Percentiles rank a stretch among this genome's conserved stretches.
phyloP scores from a whole-genome alignment of 768 basidiomycete species.

The Fistulinella prunicolor region DNA sequence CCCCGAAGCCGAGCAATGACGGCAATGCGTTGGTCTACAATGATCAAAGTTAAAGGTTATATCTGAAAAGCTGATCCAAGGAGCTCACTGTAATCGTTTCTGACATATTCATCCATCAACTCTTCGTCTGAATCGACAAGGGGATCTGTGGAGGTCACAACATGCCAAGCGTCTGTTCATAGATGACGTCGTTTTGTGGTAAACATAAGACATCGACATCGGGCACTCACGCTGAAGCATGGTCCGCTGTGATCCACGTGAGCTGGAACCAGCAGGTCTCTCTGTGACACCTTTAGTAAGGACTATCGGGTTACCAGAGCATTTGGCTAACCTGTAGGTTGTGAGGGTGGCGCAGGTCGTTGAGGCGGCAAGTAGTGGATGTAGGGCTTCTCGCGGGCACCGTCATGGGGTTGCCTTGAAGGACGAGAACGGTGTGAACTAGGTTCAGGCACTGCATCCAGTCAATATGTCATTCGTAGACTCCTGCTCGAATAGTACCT shows the following conservation, averaged over 20 bases:
- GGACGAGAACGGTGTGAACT: slow-evolving; percentile 26
- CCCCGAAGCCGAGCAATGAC: slow-evolving; percentile 54
- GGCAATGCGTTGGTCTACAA: slow-evolving; percentile 47
- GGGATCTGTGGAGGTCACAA: slow-evolving; percentile 59
- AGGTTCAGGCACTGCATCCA: slow-evolving; percentile 21
- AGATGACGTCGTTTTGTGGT: background rate
- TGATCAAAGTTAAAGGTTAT: background rate
- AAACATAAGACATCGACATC: background rate
- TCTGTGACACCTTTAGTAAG: no score
- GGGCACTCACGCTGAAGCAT: slow-evolving; percentile 44
- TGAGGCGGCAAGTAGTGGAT: slow-evolving; percentile 34
- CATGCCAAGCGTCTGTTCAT: slow-evolving; percentile 68
- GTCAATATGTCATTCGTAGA: slow-evolving; percentile 10
- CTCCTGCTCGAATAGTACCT: slow-evolving; percentile 12
- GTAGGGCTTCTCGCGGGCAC: slow-evolving; percentile 31
- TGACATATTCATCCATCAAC: slow-evolving; percentile 56
- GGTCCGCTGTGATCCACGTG: slow-evolving; percentile 34
- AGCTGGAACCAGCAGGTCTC: slow-evolving; percentile 6
- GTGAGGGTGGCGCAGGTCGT: slow-evolving; percentile 16
- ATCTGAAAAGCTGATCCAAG: background rate
- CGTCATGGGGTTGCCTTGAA: slow-evolving; percentile 21
- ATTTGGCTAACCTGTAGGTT: slow-evolving; percentile 21
- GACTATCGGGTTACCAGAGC: background rate
- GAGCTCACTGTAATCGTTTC: slow-evolving; percentile 62
- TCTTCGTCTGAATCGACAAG: slow-evolving; percentile 75